phyloP scores from a whole-genome alignment of 2,329 filamentous ascomycete species.

The Fonsecaea nubica region DNA sequence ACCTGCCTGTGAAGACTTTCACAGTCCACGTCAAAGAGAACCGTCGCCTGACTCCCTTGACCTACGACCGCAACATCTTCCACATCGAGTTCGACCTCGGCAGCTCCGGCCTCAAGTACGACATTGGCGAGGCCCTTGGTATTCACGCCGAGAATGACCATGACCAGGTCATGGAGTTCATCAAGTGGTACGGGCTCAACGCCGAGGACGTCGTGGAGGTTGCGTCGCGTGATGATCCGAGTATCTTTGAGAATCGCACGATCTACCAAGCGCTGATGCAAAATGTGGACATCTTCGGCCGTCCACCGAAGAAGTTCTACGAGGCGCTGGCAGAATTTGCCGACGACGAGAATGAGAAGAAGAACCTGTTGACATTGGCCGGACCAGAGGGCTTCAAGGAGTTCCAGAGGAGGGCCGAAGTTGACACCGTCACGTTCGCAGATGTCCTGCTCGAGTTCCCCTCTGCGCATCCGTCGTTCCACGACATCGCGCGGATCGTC shows the following conservation, averaged over 20 bases:
- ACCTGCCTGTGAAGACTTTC: constrained; percentile 82
- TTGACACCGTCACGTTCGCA: constrained; percentile 88
- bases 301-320: constrained; percentile 97
- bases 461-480: constrained; percentile 86
- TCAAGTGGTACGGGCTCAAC: constrained; percentile 85
- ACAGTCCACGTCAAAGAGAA: constrained; percentile 94
- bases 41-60: constrained; percentile 82
- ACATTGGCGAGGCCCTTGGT: constrained; percentile 95
- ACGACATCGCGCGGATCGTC: constrained; percentile 86
- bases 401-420: constrained; percentile 89
- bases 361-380: constrained; percentile 76
- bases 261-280: constrained; percentile 90
- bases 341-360: constrained; percentile 79
- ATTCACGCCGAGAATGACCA: constrained; percentile 95
- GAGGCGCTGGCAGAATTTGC: constrained; percentile 88
- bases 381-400: constrained; percentile 81
- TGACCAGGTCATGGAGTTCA: constrained; percentile 79
- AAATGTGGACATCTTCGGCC: constrained; percentile 95
- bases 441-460: constrained; percentile 88
- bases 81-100: constrained; percentile 99
- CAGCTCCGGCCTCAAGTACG: constrained; percentile 87
- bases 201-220: constrained; percentile 87
- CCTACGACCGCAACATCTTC: constrained; percentile 99
- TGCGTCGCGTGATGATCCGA: constrained; percentile 77
- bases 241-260: constrained; percentile 82